Percentiles rank a stretch among this genome's conserved stretches.
Conservation (phyloP, 78 protist genomes). For the Pigoraptor vietnamica region DNA sequence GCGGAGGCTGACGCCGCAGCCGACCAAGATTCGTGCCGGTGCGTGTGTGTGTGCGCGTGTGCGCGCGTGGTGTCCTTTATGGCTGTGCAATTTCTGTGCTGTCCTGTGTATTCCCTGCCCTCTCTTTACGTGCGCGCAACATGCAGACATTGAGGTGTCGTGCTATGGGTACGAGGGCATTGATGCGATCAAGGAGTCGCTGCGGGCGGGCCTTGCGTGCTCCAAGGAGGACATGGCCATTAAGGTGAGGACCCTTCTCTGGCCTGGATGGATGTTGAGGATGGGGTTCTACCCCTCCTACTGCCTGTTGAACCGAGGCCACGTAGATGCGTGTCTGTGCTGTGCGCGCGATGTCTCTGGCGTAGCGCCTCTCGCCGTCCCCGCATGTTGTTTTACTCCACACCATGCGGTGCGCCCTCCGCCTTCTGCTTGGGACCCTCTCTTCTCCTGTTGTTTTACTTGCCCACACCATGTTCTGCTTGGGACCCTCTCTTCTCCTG, state of each 20-base stretch:
- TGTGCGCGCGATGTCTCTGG: too few species aligned
- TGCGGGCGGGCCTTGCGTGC: slow-evolving; percentile 64
- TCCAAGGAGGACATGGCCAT: slow-evolving; percentile 22
- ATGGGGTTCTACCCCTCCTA: too few species aligned
- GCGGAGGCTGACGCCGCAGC: slow-evolving; percentile 81
- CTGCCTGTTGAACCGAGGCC: too few species aligned
- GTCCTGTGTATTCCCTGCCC: too few species aligned
- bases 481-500: background rate
- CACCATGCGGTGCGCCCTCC: too few species aligned
- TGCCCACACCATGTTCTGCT: too few species aligned
- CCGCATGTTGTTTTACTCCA: too few species aligned
- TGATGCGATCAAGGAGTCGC: slow-evolving; percentile 86
- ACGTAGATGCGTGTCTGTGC: too few species aligned
- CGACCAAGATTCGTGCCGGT: slow-evolving; percentile 45
- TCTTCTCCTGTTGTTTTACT: background rate
- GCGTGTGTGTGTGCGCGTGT: background rate
- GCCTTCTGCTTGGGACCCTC: too few species aligned
- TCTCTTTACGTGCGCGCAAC: too few species aligned
- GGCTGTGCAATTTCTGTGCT: too few species aligned
- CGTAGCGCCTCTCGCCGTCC: too few species aligned
- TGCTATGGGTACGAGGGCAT: slow-evolving; percentile 94
- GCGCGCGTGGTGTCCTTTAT: background rate
- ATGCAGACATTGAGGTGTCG: slow-evolving; percentile 83
- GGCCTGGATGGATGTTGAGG: slow-evolving; percentile 39
- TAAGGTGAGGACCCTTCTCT: slow-evolving; percentile 36